Conservation (phyloP, 129 eudicot genomes). For the Chrysanthemum lavandulifolium region DNA sequence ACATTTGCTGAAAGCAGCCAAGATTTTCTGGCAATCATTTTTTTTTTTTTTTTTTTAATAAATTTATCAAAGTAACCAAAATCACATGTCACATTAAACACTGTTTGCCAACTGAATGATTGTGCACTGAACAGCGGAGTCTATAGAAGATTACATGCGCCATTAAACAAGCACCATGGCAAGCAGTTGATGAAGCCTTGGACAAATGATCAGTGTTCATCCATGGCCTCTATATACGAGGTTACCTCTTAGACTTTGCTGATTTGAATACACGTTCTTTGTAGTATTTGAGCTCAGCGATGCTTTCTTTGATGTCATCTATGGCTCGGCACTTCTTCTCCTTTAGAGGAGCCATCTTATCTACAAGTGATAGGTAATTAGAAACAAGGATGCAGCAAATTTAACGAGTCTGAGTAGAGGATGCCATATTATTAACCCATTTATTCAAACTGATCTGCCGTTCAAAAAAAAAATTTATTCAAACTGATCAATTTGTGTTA, state of each 20-base stretch:
- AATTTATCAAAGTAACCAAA: background rate
- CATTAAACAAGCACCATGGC: background rate
- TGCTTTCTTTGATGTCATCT: constrained; percentile 90
- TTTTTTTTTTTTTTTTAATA: too few species aligned
- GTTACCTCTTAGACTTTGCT: constrained; percentile 46
- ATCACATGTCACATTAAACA: background rate
- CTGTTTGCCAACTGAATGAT: background rate
- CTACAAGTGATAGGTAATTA: constrained; percentile 24
- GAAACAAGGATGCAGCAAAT: background rate
- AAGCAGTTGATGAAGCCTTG: background rate
- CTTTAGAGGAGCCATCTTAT: constrained; percentile 56
- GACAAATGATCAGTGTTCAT: background rate
- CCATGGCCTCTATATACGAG: background rate
- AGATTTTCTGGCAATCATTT: too few species aligned
- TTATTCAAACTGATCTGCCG: background rate
- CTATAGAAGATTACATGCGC: background rate
- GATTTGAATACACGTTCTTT: constrained; percentile 63
- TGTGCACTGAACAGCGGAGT: background rate
- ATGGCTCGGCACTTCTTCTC: constrained; percentile 66
- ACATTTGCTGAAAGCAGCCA: too few species aligned
- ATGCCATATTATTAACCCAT: background rate
- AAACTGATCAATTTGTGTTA: background rate
- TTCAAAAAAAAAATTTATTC: too few species aligned
- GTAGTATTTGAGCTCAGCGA: constrained; percentile 73
- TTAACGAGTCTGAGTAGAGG: background rate